These are phyloP conservation scores for Nothophaeocryptopus gaeumannii DNA, from an alignment of 2,329 filamentous ascomycete genomes.

Conservation along the genomic window DNA sequence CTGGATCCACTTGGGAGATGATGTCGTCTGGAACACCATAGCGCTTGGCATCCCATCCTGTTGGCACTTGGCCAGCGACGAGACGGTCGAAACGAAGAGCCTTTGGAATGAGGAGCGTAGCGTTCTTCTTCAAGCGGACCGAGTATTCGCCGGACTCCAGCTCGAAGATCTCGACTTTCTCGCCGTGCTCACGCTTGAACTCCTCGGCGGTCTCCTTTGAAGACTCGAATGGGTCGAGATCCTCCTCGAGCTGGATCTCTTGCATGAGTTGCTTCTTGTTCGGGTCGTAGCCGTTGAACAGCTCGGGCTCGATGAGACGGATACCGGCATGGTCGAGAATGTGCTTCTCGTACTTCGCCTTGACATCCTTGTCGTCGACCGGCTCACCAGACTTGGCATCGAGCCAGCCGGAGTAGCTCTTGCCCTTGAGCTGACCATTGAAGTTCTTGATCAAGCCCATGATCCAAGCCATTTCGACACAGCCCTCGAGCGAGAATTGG, in stretches of 20 bases:
- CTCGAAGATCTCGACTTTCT: constrained; percentile 97
- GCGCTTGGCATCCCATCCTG: constrained; percentile 92
- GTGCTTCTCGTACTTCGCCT: constrained; percentile 93
- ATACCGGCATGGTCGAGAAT: constrained; percentile 97
- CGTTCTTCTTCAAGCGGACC: constrained; percentile 92
- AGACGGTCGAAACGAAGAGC: constrained; percentile 95
- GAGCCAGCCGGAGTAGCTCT: constrained; percentile 95
- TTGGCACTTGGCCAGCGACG: constrained; percentile 93
- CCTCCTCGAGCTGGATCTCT: constrained; percentile 95
- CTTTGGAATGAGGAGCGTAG: constrained; percentile 92
- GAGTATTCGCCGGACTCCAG: constrained; percentile 90
- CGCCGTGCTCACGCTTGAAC: constrained; percentile 94
- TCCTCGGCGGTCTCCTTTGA: constrained; percentile 97
- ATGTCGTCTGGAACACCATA: constrained; percentile 98
- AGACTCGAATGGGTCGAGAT: constrained; percentile 93
- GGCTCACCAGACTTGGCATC: constrained; percentile 92
- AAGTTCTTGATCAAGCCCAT: constrained; percentile 99
- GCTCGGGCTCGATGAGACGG: constrained; percentile 92
- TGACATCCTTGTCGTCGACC: constrained; percentile 97
- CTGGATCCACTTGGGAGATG: constrained; percentile 93
- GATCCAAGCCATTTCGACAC: constrained; percentile 99
- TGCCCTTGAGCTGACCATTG: constrained; percentile 92
- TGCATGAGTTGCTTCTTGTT: constrained; percentile 98
- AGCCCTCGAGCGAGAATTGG: constrained; percentile 95
- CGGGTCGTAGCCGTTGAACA: constrained; percentile 95